Evolutionary conservation across 139 green algal genomes (phyloP), one percentile per base, ranked within the genome.

Genomic region (Pedinophyceae sp.): DNA sequence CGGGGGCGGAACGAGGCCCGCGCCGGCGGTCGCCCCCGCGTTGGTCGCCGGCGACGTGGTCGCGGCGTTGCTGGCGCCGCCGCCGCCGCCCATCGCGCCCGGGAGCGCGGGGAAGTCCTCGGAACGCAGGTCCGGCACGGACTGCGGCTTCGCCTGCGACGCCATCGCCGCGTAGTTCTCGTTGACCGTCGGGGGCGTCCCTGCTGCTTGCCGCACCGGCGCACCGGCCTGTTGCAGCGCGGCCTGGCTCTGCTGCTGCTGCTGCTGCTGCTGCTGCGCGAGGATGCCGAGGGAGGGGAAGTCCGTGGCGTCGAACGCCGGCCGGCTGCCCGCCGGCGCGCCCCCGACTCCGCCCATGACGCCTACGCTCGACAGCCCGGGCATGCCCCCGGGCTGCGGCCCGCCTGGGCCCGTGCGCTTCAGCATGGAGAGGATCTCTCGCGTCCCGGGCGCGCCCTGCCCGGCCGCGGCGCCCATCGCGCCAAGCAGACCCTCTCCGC

Each of bases 31-130:
- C 60, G 51, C 45, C 46, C 52, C 50, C 38, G 47, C 53, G 18
- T 30, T 54, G 39, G 23, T 27, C 43, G 18, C 28, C 45, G 3
- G 43, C 24, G 54, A 18, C 43, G 13, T n/a, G 43, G 19, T n/a
- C 5, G 15, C 13, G 19, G 15, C 25, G 19, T 50, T n/a, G 15
- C 43, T 50, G 15, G 15, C 5, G 19, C 6, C 43, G 19, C 43
- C 43, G 19, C 43, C 43, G 19, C 43, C 43, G 54, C 22, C 55
- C 2, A 34, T 18, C 1, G 27, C 53, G 34, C 68, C 73, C 0
- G 70, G 70, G 2, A 89, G 66, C 13, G 80, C 80, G 0, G 80
- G 80, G 45, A 89, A 89, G 29, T 89, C 80, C 17, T 73, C n/a
- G n/a, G n/a, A n/a, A n/a, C n/a, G n/a, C n/a, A n/a, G n/a, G n/a